A percentile compares a stretch with the other conserved stretches of the same genome.
Conservation (phyloP, 805 yeast species). For the Wickerhamomyces canadensis region DNA sequence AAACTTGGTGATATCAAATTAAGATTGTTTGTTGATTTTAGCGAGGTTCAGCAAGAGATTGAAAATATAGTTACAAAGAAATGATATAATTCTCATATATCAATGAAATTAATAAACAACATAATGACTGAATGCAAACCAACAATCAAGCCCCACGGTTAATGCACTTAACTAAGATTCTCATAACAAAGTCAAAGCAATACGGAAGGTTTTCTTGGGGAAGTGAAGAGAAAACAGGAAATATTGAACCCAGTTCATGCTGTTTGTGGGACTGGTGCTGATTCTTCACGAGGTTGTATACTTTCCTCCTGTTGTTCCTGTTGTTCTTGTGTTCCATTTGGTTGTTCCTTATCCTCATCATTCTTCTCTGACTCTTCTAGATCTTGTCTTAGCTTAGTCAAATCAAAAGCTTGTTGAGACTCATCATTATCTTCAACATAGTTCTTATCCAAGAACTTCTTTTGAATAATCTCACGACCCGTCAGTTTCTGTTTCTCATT, state of each 20-base stretch:
- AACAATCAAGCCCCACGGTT: too few species aligned
- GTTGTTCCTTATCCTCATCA: too few species aligned
- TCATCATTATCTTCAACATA: conserved; percentile 45
- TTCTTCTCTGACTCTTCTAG: conserved; percentile 30
- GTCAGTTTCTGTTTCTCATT: conserved; percentile 45
- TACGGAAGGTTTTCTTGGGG: not conserved
- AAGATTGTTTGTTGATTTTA: conserved; percentile 18
- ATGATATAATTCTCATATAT: not conserved
- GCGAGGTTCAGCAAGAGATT: conserved; percentile 22
- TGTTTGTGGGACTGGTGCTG: too few species aligned
- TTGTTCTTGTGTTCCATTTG: conserved; percentile 31
- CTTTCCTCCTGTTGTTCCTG: conserved; percentile 10
- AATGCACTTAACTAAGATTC: conserved; percentile 19
- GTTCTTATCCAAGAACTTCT: conserved; percentile 52
- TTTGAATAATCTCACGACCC: conserved; percentile 66
- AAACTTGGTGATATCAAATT: conserved; percentile 14
- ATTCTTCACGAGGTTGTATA: not conserved
- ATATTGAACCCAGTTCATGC: not conserved
- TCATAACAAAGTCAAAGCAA: conserved; percentile 18
- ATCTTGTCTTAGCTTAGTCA: conserved; percentile 35
- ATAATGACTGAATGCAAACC: conserved; percentile 13
- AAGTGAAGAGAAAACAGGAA: not conserved
- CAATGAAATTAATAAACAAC: conserved; percentile 18
- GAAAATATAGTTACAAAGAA: conserved; percentile 14
- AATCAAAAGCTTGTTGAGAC: conserved; percentile 33